These are phyloP conservation scores for Solanum pinnatisectum DNA, from an alignment of 257 asterid genomes.

Conservation along the genomic window DNA sequence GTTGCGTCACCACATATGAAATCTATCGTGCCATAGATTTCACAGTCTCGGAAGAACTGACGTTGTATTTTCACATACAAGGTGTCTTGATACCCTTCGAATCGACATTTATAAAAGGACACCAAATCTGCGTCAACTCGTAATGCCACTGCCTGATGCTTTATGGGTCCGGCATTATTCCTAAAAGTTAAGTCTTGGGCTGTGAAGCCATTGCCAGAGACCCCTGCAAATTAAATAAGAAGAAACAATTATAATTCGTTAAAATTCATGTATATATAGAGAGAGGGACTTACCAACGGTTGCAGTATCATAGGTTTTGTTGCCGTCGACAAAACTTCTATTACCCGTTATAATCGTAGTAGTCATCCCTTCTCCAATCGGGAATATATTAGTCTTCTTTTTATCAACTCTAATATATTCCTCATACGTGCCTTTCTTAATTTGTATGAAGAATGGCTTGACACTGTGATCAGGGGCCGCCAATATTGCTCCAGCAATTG, in stretches of 20 bases:
- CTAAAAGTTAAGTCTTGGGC: neutral
- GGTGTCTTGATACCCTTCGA: constrained; percentile 11
- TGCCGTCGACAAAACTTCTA: too few species aligned
- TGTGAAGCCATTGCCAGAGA: too few species aligned
- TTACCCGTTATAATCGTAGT: too few species aligned
- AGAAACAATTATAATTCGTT: too few species aligned
- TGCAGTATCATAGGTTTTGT: too few species aligned
- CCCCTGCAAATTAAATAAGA: too few species aligned
- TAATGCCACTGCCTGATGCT: neutral
- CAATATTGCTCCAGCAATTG: neutral
- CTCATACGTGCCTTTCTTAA: neutral
- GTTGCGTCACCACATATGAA: too few species aligned
- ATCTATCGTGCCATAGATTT: too few species aligned
- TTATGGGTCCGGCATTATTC: neutral
- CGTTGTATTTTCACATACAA: neutral
- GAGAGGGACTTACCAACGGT: too few species aligned
- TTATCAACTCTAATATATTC: neutral
- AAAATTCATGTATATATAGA: too few species aligned
- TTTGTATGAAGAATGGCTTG: neutral
- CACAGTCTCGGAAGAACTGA: neutral
- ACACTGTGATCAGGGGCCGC: neutral
- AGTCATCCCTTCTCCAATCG: neutral
- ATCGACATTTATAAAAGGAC: neutral
- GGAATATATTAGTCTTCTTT: neutral
- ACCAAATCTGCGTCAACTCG: neutral